Percentiles rank a stretch among this genome's conserved stretches.
phyloP scores from a whole-genome alignment of 2,329 filamentous ascomycete genomes.

The Pyricularia grisea region DNA sequence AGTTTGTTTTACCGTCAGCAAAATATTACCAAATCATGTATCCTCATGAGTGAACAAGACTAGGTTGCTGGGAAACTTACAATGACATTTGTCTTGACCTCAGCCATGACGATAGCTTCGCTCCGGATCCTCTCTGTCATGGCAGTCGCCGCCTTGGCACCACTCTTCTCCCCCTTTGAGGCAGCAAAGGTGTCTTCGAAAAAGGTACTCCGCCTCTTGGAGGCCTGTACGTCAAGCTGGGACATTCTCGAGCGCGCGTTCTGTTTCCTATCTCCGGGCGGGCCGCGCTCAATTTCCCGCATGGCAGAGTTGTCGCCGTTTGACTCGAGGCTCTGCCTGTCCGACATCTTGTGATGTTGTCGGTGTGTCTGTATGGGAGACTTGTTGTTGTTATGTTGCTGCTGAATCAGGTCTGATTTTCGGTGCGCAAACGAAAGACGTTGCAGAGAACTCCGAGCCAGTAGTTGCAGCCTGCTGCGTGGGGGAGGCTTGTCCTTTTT shows the following conservation, averaged over 20 bases:
- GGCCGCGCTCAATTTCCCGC: slow-evolving; percentile 27
- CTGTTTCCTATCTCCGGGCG: slow-evolving; percentile 25
- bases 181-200: slow-evolving; percentile 34
- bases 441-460: not conserved
- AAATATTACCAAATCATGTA: not conserved
- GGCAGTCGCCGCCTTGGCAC: slow-evolving; percentile 18
- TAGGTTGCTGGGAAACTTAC: slow-evolving; percentile 29
- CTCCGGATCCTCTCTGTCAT: slow-evolving; percentile 35
- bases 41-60: not conserved
- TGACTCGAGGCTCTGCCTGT: slow-evolving; percentile 15
- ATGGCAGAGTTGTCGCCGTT: slow-evolving; percentile 25
- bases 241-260: slow-evolving; percentile 19
- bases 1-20: not conserved
- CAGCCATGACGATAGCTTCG: slow-evolving; percentile 51
- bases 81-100: slow-evolving; percentile 55
- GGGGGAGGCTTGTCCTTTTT: not conserved
- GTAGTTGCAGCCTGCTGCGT: not conserved
- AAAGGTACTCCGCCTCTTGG: slow-evolving; percentile 29
- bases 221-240: slow-evolving; percentile 21
- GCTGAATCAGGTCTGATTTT: not conserved
- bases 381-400: not conserved
- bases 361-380: not conserved
- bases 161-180: slow-evolving; percentile 18
- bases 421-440: slow-evolving; percentile 2
- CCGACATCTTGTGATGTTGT: not conserved